phyloP scores from a whole-genome alignment of 148 eudicot genomes.

The Cornus controversa region DNA sequence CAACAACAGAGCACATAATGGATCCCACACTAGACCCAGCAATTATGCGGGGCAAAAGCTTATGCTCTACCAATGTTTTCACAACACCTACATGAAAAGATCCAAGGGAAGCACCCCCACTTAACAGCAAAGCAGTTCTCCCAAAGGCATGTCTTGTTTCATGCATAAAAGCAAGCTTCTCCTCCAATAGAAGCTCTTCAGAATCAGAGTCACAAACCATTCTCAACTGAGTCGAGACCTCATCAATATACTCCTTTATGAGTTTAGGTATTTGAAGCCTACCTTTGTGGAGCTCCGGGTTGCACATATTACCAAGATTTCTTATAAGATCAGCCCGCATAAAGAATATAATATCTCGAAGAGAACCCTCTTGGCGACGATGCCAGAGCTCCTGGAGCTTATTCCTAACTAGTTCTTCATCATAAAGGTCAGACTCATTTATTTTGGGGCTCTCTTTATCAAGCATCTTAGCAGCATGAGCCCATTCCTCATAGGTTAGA shows the following conservation, averaged over 20 bases:
- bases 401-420: slow-evolving; percentile 78
- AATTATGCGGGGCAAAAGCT: slow-evolving; percentile 80
- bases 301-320: slow-evolving; percentile 96
- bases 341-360: slow-evolving; percentile 78
- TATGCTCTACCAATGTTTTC: slow-evolving; percentile 87
- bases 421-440: slow-evolving; percentile 77
- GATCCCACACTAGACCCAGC: slow-evolving; percentile 98
- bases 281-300: slow-evolving; percentile 88
- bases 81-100: slow-evolving; percentile 91
- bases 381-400: slow-evolving; percentile 83
- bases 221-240: slow-evolving; percentile 81
- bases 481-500: slow-evolving; percentile 84
- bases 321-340: slow-evolving; percentile 92
- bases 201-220: slow-evolving; percentile 93
- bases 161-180: slow-evolving; percentile 96
- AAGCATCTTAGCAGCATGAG: slow-evolving; percentile 90
- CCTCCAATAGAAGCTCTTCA: slow-evolving; percentile 81
- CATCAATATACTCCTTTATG: slow-evolving; percentile 84
- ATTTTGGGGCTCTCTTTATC: slow-evolving; percentile 68
- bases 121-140: slow-evolving; percentile 90
- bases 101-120: slow-evolving; percentile 98
- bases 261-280: slow-evolving; percentile 89
- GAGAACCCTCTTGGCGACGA: slow-evolving; percentile 77
- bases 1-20: slow-evolving; percentile 78
- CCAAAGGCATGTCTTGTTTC: slow-evolving; percentile 98